Base-by-base conservation (phyloP, 108 stramenopile genomes). In the Nitzschia sp. region DNA sequence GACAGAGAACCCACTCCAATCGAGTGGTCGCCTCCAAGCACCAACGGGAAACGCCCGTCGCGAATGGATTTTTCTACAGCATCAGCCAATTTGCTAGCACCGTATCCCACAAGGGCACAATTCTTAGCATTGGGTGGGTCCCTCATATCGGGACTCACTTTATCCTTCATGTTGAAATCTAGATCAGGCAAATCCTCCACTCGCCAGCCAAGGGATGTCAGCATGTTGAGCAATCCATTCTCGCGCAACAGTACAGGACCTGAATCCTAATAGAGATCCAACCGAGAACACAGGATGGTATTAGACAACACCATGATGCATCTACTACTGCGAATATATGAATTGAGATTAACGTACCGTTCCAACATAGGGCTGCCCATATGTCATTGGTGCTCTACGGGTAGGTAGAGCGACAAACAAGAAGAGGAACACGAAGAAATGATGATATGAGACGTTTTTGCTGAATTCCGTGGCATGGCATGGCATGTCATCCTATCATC, bases 21-120 rank as follows among this genome's bases (percentile, higher is more conserved):
- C 46, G 88, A 92, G 73, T 99, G 99, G 75, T 99, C 99, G n/a
- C 99, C 99, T 45, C 98, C 98, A 19, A 98, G 62, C 53, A 93
- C 88, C 66, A 98, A 77, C 1, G 92, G 94, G 68, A 98, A 98
- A 50, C 72, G 63, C 1, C 87, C 89, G 2, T 75, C 45, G 27
- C 71, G 58, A 17, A 89, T 69, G 41, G 79, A 83, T 22, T 72
- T 66, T 60, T 85, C 85, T 6, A 93, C 92, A 33, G 80, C 44
- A 26, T 93, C 72, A 8, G 88, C 81, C 47, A 92, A 57, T 13
- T 54, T 45, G 1, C 46, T 35, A 44, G 62, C 69, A 9, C 85
- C 91, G 15, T 63, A 63, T 25, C 91, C 94, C 13, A 89, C 85
- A 36, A 85, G 53, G 11, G 59, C 31, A 60, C 65, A 77, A 61